Conservation (phyloP, 2,329 filamentous ascomycete genomes). For the Septoria petroselini region DNA sequence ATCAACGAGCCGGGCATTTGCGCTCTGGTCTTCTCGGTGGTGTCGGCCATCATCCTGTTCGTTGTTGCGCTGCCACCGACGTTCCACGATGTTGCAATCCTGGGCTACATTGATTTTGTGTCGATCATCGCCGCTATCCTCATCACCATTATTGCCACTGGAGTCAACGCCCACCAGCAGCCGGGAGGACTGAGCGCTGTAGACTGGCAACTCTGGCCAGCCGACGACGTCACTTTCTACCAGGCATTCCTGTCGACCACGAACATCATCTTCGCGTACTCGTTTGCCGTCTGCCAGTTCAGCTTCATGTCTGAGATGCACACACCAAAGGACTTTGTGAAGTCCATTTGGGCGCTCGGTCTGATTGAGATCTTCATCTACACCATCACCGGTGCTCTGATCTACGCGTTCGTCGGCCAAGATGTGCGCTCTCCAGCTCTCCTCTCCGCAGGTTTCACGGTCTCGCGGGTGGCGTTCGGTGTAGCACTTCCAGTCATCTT, state of each 20-base stretch:
- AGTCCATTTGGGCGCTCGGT: slow-evolving; percentile 58
- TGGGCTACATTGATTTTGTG: slow-evolving; percentile 40
- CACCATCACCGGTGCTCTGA: slow-evolving; percentile 62
- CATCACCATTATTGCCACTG: slow-evolving; percentile 39
- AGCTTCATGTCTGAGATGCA: slow-evolving; percentile 65
- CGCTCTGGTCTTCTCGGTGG: slow-evolving; percentile 44
- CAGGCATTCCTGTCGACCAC: slow-evolving; percentile 62
- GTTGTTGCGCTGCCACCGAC: slow-evolving; percentile 38
- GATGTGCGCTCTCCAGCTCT: slow-evolving; percentile 64
- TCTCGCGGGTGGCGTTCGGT: slow-evolving; percentile 66
- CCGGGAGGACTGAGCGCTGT: slow-evolving; percentile 35
- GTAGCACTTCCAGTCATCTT: slow-evolving; percentile 70
- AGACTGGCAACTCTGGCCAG: slow-evolving; percentile 39
- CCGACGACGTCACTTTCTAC: slow-evolving; percentile 43
- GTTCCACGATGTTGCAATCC: slow-evolving; percentile 38
- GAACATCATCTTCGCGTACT: slow-evolving; percentile 69
- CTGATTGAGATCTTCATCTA: slow-evolving; percentile 64
- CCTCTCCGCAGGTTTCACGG: slow-evolving; percentile 55
- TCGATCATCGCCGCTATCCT: slow-evolving; percentile 38
- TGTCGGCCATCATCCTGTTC: slow-evolving; percentile 44
- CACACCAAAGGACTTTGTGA: slow-evolving; percentile 60
- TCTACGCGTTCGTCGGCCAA: slow-evolving; percentile 64
- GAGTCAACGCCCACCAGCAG: slow-evolving; percentile 30
- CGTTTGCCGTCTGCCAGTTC: slow-evolving; percentile 60
- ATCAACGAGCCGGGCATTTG: slow-evolving; percentile 40